Percentiles rank a stretch among this genome's conserved stretches.
These are phyloP conservation scores for Geotrichum fermentans DNA, from an alignment of 1,139 yeast species.

Conservation along the genomic window DNA sequence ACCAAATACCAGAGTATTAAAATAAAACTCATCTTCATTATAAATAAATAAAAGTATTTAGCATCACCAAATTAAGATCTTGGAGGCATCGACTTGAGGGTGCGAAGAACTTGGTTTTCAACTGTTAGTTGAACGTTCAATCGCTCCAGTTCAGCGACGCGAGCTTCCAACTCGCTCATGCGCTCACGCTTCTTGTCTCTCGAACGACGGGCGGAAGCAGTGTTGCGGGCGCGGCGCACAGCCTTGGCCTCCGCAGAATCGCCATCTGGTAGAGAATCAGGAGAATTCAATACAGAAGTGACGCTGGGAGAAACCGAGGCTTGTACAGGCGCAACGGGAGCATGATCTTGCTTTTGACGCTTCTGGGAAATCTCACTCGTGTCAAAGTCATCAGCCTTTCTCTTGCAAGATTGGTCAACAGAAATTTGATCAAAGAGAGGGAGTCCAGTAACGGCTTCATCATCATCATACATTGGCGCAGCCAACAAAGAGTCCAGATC, in stretches of 20 bases:
- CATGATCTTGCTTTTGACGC: constrained; percentile 2
- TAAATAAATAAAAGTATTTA: no score
- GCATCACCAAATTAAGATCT: constrained; percentile 4
- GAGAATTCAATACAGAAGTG: not conserved
- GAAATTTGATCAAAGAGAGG: constrained; percentile 1
- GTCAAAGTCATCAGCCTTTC: not conserved
- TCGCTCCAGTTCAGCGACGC: constrained; percentile 55
- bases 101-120: constrained; percentile 21
- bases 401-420: not conserved
- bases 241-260: constrained; percentile 47
- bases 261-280: not conserved
- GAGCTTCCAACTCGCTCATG: constrained; percentile 74
- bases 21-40: not conserved
- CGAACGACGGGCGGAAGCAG: constrained; percentile 95
- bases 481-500: constrained; percentile 15
- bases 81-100: constrained; percentile 14
- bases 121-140: constrained; percentile 14
- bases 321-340: not conserved
- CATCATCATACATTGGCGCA: constrained; percentile 15
- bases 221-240: constrained; percentile 85
- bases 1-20: no score
- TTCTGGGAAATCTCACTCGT: not conserved
- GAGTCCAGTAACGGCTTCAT: not conserved
- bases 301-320: not conserved
- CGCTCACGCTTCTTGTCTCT: constrained; percentile 89